phyloP scores from a whole-genome alignment of 176 grass and related monocot genomes.

The Rhynchospora breviuscula region DNA sequence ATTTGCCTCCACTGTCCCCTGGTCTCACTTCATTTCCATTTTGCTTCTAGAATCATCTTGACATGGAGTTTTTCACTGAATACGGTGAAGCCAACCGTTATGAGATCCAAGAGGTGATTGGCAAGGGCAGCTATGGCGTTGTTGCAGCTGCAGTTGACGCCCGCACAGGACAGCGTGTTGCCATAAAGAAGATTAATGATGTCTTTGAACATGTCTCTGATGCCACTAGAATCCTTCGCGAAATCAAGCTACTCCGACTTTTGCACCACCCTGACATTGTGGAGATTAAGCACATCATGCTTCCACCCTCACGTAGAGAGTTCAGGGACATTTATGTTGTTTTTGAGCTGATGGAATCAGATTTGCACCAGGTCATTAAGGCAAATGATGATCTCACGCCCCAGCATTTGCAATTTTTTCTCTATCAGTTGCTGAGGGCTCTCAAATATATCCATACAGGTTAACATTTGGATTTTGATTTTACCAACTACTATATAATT shows the following conservation, averaged over 20 bases:
- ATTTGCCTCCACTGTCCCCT: neutral
- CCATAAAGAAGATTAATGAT: conserved; percentile 83
- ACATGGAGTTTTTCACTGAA: conserved; percentile 83
- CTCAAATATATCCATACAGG: conserved; percentile 92
- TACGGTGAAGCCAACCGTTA: conserved; percentile 67
- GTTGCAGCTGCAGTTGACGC: conserved; percentile 73
- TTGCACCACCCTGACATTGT: conserved; percentile 74
- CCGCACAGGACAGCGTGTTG: conserved; percentile 59
- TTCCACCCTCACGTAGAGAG: conserved; percentile 70
- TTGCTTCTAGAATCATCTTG: conserved; percentile 33
- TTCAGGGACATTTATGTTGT: conserved; percentile 82
- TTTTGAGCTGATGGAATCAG: conserved; percentile 88
- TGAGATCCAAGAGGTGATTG: conserved; percentile 69
- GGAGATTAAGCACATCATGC: conserved; percentile 78
- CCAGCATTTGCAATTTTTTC: conserved; percentile 70
- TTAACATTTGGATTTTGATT: conserved; percentile 20
- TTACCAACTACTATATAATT: conserved; percentile 7
- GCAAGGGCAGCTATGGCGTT: conserved; percentile 79
- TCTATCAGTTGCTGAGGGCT: conserved; percentile 73
- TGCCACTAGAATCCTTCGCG: conserved; percentile 60
- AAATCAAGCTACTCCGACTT: conserved; percentile 77
- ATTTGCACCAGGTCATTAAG: conserved; percentile 72
- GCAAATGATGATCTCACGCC: conserved; percentile 65
- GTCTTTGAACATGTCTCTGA: conserved; percentile 72
- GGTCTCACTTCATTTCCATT: conserved; percentile 5